Percentiles rank a stretch among this genome's conserved stretches.
These are phyloP conservation scores for Daedaleopsis sinensis DNA, from an alignment of 768 basidiomycete genomes.

Conservation along the genomic window DNA sequence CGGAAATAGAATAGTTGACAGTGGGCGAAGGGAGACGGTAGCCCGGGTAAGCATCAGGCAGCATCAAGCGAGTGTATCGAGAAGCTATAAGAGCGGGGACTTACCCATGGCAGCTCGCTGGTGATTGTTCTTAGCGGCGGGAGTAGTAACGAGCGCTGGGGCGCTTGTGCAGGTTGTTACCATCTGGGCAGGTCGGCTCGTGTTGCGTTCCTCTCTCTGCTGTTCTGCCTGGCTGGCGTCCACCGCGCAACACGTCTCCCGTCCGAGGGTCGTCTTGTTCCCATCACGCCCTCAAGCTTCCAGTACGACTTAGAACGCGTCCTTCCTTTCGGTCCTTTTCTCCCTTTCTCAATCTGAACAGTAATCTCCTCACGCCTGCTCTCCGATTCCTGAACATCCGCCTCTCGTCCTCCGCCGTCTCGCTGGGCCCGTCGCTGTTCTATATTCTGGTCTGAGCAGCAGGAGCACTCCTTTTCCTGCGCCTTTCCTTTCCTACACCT, in stretches of 20 bases:
- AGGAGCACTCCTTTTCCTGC: constrained; percentile 20
- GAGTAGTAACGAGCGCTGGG: constrained; percentile 14
- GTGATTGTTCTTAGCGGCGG: constrained; percentile 11
- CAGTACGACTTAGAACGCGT: constrained; percentile 30
- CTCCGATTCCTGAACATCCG: constrained; percentile 2
- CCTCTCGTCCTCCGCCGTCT: constrained; percentile 16
- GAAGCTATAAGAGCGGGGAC: background rate
- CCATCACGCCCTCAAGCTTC: constrained; percentile 16
- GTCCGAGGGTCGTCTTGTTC: constrained; percentile 17
- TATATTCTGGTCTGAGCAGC: constrained; percentile 17
- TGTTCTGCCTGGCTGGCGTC: constrained; percentile 31
- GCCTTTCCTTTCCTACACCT: constrained; percentile 11
- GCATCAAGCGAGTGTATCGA: background rate
- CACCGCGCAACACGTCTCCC: constrained; percentile 21
- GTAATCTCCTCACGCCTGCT: background rate
- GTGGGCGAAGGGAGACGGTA: too few relatives aligned
- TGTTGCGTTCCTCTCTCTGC: constrained; percentile 23
- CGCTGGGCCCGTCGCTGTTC: constrained; percentile 14
- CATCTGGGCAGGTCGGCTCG: background rate
- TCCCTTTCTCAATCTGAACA: constrained; percentile 16
- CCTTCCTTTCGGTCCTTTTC: constrained; percentile 27
- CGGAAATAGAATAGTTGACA: too few relatives aligned
- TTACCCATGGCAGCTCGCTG: background rate
- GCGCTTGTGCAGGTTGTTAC: constrained; percentile 14
- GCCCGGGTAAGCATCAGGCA: too few relatives aligned